Evolutionary conservation across 805 yeast species (phyloP).

Genomic region (Maudiozyma saulgeensis): DNA sequence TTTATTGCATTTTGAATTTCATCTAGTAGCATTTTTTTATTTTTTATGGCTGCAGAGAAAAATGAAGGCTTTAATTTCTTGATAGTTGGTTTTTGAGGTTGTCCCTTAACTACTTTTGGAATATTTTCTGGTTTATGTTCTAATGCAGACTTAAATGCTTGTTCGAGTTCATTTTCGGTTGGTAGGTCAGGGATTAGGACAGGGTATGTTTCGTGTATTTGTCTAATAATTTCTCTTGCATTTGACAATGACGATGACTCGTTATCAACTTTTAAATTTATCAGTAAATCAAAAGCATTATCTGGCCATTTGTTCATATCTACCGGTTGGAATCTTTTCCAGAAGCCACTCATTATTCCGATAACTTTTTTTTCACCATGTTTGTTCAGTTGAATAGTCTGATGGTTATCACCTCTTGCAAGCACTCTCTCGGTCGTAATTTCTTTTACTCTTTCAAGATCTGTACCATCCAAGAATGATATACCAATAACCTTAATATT

Average conservation of each 20-base stretch:
- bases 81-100: constrained; percentile 5
- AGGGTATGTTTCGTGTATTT: constrained; percentile 36
- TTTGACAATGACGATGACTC: constrained; percentile 41
- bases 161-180: constrained; percentile 31
- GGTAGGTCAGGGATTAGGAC: constrained; percentile 36
- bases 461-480: constrained; percentile 42
- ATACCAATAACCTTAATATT: constrained; percentile 55
- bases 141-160: constrained; percentile 46
- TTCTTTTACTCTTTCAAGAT: constrained; percentile 34
- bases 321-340: constrained; percentile 58
- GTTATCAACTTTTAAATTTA: constrained; percentile 42
- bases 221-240: constrained; percentile 34
- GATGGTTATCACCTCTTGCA: constrained; percentile 80
- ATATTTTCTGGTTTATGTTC: constrained; percentile 43
- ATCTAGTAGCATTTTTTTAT: constrained; percentile 11
- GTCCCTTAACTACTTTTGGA: constrained; percentile 14
- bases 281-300: constrained; percentile 50
- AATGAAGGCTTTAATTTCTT: constrained; percentile 32
- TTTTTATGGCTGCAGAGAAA: constrained; percentile 35
- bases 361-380: constrained; percentile 42
- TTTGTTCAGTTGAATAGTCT: constrained; percentile 50
- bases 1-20: not conserved
- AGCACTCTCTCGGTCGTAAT: constrained; percentile 52
- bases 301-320: constrained; percentile 46
- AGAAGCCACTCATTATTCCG: constrained; percentile 65